Evolutionary conservation across 2,329 filamentous ascomycete genomes (phyloP), one percentile per base, ranked within the genome.

Genomic region (Colletotrichum agaves): DNA sequence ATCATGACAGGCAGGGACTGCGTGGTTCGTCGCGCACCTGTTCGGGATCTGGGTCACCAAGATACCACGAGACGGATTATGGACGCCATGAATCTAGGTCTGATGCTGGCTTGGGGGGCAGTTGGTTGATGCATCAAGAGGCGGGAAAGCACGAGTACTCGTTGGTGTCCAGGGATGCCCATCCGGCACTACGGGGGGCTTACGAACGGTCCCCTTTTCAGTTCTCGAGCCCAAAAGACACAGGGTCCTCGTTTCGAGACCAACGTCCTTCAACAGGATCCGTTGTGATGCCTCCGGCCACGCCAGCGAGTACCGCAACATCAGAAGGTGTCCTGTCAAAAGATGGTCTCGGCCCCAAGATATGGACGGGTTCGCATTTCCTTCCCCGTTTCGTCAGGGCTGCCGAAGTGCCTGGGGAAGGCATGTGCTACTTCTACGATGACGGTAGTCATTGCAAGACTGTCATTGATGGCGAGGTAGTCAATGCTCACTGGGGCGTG

Each of bases 401-500:
- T 47, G 85, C 85, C 27, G 89, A 92, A 61, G 87, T 96, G 4
- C 88, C 91, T 0, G 93, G 92, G 8, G 92, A 96, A 78, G 93
- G 93, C 2, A 78, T 91, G 73, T 96, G 92, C 80, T 96, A 93
- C 75, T 90, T 96, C 70, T 96, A 96, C 76, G 93, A 95, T 71
- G 93, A 97, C 75, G 92, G 92, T 33, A 91, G 89, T 60, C 90
- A 93, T 76, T 95, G 92, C 81, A 93, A 92, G 73, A 93, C 92
- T 41, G 83, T 92, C 31, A 94, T 97, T 70, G 93, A 97, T 73
- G 94, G 94, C 17, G 92, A 97, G 76, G 85, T 85, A 0, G 93
- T 97, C 58, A 97, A 97, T 76, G 93, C 94, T 1, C 92, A 93
- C 72, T 97, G 94, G 94, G 94, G 94, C 15, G 90, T 97, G 10